Conservation (phyloP, 2,329 filamentous ascomycete genomes). For the Boeremia exigua region DNA sequence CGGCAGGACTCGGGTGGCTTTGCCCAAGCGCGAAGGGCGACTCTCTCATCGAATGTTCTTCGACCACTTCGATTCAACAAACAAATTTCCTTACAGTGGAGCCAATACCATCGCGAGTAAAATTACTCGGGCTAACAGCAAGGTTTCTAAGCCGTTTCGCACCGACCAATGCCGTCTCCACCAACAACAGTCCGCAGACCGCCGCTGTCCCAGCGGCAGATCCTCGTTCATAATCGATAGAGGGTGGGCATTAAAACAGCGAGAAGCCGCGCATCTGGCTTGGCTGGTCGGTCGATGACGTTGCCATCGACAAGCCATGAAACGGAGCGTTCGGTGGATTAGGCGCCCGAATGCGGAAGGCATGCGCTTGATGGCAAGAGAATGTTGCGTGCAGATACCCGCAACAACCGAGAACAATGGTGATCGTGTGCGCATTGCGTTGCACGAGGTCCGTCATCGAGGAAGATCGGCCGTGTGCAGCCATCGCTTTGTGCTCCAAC, state of each 20-base stretch:
- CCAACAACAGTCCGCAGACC: conserved; percentile 13
- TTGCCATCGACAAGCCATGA: conserved; percentile 23
- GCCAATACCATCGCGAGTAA: conserved; percentile 15
- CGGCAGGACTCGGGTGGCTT: conserved; percentile 11
- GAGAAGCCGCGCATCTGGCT: conserved; percentile 12
- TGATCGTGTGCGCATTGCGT: conserved; percentile 2
- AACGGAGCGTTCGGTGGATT: conserved; percentile 19
- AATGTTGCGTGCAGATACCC: conserved; percentile 12
- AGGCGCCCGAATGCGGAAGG: conserved; percentile 17
- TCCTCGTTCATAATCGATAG: conserved; percentile 23
- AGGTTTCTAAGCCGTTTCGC: conserved; percentile 23
- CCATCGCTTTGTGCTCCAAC: conserved; percentile 13
- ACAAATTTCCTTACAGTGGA: conserved; percentile 18
- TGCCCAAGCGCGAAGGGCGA: conserved; percentile 12
- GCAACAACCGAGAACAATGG: conserved; percentile 11
- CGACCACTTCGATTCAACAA: conserved; percentile 12
- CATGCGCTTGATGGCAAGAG: conserved; percentile 14
- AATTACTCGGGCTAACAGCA: conserved; percentile 16
- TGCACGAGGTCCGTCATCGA: conserved; percentile 12
- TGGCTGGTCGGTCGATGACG: conserved; percentile 21
- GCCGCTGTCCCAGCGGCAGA: conserved; percentile 12
- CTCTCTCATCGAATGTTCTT: conserved; percentile 14
- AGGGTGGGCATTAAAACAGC: conserved; percentile 12
- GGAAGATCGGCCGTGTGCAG: conserved; percentile 3
- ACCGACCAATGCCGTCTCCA: conserved; percentile 22